Base-by-base conservation (phyloP, 2,329 filamentous ascomycete genomes). In the Elsinoe arachidis region DNA sequence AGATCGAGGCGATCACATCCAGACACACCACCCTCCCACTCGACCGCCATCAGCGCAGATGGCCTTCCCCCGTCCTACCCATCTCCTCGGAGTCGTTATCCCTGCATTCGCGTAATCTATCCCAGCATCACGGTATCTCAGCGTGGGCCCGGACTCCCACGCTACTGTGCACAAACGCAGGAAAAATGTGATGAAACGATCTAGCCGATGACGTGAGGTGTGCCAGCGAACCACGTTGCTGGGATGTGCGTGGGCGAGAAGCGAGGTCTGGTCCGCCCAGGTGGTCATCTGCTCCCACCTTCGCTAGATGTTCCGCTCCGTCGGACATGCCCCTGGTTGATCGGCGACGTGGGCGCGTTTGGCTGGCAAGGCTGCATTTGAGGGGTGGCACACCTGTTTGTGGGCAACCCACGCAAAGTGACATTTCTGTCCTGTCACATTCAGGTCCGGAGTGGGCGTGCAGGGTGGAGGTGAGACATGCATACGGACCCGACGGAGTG, bases 81-180 rank as follows among this genome's bases (percentile, higher is more conserved):
- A 26, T 51, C 30, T 35, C 46, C 46, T 51, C 46, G 46, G 30
- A 51, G 46, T 35, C 46, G 26, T 51, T 19, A 51, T 51, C 46
- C 46, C 30, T 51, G 46, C 26, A 17, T 35, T 46, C 26, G 14
- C 46, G 46, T 35, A 51, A 51, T 51, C 46, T 51, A 51, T 51
- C 46, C 46, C 46, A 51, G 33, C 46, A 35, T 10, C 26, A 26
- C 46, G 46, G 46, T 51, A 51, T 51, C 46, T 9, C 7, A 7
- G 17, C 15, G n/a, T 51, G 14, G 14, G 46, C 30, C n/a, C 21
- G n/a, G n/a, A 7, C 12, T 17, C 46, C 46, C 46, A 51, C 26
- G 46, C 46, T 7, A 21, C 14, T 35, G 12, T 2, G 26, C 34
- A 26, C 46, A 30, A n/a, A n/a, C n/a, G 33, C 30, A 26, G 23